Evolutionary conservation across 2,329 filamentous ascomycete species (phyloP).

Genomic region (Huntiella moniliformis): DNA sequence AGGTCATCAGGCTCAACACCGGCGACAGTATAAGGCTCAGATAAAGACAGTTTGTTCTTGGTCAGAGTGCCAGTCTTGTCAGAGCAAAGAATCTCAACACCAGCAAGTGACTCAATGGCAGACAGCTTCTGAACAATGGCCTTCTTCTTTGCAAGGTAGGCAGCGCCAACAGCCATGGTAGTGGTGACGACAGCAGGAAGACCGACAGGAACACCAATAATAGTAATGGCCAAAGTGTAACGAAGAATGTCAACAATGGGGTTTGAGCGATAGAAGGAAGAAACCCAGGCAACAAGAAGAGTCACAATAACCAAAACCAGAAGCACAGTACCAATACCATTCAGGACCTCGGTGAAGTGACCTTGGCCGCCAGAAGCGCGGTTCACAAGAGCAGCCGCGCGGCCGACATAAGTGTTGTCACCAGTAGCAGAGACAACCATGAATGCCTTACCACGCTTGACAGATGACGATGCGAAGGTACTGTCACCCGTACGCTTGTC

Average conservation of each 20-base stretch:
- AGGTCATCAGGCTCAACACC: slow-evolving; percentile 75
- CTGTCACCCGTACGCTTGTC: slow-evolving; percentile 70
- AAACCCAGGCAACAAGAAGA: slow-evolving; percentile 66
- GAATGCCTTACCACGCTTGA: slow-evolving; percentile 80
- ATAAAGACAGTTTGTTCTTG: slow-evolving; percentile 81
- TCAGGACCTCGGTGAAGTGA: slow-evolving; percentile 82
- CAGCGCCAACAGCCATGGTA: slow-evolving; percentile 85
- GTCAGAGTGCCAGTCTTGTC: slow-evolving; percentile 89
- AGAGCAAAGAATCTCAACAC: slow-evolving; percentile 84
- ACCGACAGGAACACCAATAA: slow-evolving; percentile 83
- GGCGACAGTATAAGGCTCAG: slow-evolving; percentile 65
- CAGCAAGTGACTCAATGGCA: slow-evolving; percentile 78
- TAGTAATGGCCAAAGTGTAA: slow-evolving; percentile 76
- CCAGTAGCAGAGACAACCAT: slow-evolving; percentile 68
- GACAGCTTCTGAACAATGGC: slow-evolving; percentile 86
- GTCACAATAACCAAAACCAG: slow-evolving; percentile 65
- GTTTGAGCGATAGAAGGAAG: slow-evolving; percentile 81
- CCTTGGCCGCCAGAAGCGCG: slow-evolving; percentile 54
- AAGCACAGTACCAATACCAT: slow-evolving; percentile 67
- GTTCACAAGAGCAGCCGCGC: slow-evolving; percentile 69
- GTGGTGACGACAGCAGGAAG: slow-evolving; percentile 85
- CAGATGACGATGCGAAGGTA: slow-evolving; percentile 69
- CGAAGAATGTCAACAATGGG: slow-evolving; percentile 58
- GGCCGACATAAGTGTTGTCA: slow-evolving; percentile 80
- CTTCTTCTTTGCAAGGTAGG: slow-evolving; percentile 80